Evolutionary conservation across 176 grass and related monocot species (phyloP), one percentile per base, ranked within the genome.

Genomic region (Carex scoparia): DNA sequence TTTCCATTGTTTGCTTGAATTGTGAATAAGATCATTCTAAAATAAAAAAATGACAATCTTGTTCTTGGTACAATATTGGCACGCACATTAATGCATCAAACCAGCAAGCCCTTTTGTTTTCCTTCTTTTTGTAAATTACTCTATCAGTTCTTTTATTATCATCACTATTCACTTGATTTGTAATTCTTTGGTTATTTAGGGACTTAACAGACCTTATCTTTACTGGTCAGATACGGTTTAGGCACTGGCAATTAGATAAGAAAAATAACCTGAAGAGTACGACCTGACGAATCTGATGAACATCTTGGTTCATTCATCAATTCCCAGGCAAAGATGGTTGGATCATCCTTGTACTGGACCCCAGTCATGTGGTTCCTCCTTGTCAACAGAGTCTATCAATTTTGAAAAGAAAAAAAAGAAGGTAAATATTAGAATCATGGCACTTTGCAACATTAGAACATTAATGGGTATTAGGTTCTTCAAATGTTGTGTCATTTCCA

Each of bases 271-370:
- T 98, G 96, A 84, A 99, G 93, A 23, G 91, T 95, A 69, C 92
- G 90, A 51, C 96, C 96, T 4, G 93, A 88, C 14, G 90, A 86
- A 86, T 99, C 96, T 37, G 85, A 84, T 79, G 79, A 87, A 84
- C 96, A 99, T 83, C 96, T 87, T 19, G 96, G 96, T 85, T 99
- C 96, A 78, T 99, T 99, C 86, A 99, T 99, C 60, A 99, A 87
- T 86, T 99, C 93, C 96, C 96, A 95, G 27, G 96, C 96, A 12
- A 99, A 72, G 73, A 99, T 99, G 48, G 93, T 91, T 30, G 96
- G 91, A 85, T 99, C 93, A 81, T 99, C 93, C 87, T 89, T 95
- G 83, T 99, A 99, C 81, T 67, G 85, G 69, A 99, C 54, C 81
- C 93, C 93, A 11, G 82, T 99, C 79, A 99, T 86, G 91, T 95